These are phyloP conservation scores for Echinosophora koreensis DNA, from an alignment of 306 rosid species.

Conservation along the genomic window DNA sequence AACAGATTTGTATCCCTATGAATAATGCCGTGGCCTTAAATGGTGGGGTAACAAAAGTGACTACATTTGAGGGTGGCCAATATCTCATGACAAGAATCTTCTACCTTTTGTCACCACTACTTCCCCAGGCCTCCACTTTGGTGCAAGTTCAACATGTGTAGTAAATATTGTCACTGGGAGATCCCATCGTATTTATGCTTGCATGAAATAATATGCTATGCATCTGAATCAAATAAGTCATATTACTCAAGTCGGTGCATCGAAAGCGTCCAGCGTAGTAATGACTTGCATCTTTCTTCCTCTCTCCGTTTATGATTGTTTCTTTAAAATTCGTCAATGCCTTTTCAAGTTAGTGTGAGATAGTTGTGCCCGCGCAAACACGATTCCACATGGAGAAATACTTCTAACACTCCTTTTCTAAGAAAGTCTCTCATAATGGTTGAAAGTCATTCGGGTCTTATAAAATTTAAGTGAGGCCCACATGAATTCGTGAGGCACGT, in stretches of 20 bases:
- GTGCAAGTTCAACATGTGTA: conserved; percentile 35
- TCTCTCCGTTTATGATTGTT: not conserved
- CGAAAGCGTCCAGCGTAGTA: too few species aligned
- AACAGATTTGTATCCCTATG: too few species aligned
- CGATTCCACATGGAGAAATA: too few species aligned
- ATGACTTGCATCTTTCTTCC: not conserved
- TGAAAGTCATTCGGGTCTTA: too few species aligned
- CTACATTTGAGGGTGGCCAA: not conserved
- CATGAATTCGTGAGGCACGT: too few species aligned
- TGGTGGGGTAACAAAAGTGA: too few species aligned
- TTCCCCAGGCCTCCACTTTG: conserved; percentile 3
- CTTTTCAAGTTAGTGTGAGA: not conserved
- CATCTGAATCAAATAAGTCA: not conserved
- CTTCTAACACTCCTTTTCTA: too few species aligned
- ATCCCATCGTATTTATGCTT: not conserved
- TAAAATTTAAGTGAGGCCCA: too few species aligned
- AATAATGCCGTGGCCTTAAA: too few species aligned
- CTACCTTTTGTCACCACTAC: conserved; percentile 32
- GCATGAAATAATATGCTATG: not conserved
- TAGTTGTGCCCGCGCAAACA: not conserved
- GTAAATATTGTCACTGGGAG: conserved; percentile 30
- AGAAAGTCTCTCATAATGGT: too few species aligned
- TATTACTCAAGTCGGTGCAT: conserved; percentile 29
- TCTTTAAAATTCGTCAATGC: not conserved
- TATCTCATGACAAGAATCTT: conserved; percentile 30